Evolutionary conservation across 1,284 basidiomycete species (phyloP).

Genomic region (Rhodotorula sp.): DNA sequence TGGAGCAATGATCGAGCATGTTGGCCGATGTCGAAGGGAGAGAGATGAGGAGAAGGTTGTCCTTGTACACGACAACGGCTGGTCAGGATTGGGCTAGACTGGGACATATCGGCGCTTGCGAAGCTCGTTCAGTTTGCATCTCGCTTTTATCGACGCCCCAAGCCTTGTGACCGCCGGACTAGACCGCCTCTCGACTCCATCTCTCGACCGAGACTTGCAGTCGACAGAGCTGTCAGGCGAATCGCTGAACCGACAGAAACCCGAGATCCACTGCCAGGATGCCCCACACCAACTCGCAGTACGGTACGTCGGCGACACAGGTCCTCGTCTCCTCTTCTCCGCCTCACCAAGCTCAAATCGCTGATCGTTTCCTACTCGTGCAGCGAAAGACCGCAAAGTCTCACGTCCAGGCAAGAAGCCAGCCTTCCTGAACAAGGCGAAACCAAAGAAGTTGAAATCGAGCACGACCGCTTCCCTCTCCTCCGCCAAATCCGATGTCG

Average conservation of each 20-base stretch:
- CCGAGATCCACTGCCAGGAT: neutral
- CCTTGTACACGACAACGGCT: neutral
- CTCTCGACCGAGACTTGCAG: neutral
- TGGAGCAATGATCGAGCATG: slow-evolving; percentile 35
- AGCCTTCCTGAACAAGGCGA: slow-evolving; percentile 26
- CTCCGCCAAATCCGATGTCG: neutral
- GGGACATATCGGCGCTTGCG: neutral
- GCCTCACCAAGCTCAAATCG: neutral
- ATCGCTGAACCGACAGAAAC: too few relatives aligned
- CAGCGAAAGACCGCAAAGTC: slow-evolving; percentile 30
- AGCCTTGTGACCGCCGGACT: neutral
- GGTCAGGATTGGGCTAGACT: too few relatives aligned
- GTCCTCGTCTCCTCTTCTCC: neutral
- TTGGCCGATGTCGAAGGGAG: too few relatives aligned
- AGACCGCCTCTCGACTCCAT: neutral
- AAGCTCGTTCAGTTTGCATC: neutral
- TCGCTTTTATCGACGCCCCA: neutral
- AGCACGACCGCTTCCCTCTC: neutral
- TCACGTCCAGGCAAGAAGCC: slow-evolving; percentile 26
- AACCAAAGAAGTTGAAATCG: slow-evolving; percentile 14
- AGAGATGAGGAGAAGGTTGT: neutral
- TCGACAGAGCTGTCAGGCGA: too few relatives aligned
- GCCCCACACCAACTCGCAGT: slow-evolving; percentile 35
- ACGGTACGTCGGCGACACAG: neutral
- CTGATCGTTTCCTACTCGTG: neutral